These are phyloP conservation scores for Hirsutella minnesotensis DNA, from an alignment of 2,329 filamentous ascomycete species.

Conservation along the genomic window DNA sequence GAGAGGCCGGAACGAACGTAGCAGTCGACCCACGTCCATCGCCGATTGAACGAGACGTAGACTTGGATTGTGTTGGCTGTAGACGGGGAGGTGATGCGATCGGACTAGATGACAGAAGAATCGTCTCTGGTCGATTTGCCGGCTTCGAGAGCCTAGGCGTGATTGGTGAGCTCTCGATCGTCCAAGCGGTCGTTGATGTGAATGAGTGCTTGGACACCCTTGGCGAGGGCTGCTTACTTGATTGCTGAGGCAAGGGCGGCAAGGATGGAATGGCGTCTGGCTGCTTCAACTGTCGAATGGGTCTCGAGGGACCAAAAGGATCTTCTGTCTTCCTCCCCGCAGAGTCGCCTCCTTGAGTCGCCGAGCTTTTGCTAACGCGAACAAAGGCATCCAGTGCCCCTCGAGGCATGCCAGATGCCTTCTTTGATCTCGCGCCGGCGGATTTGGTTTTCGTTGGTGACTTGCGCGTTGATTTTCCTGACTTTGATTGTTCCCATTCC, in stretches of 20 bases:
- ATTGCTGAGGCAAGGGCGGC: background rate
- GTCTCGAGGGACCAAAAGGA: background rate
- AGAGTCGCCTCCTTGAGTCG: constrained; percentile 1
- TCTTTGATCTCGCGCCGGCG: constrained; percentile 7
- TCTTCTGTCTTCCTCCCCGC: constrained; percentile 3
- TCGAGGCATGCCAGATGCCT: constrained; percentile 9
- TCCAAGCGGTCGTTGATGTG: constrained; percentile 20
- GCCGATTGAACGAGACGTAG: too few species aligned
- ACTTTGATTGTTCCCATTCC: constrained; percentile 15
- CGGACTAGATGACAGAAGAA: constrained; percentile 34
- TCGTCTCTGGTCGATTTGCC: constrained; percentile 20
- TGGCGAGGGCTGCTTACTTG: constrained; percentile 24
- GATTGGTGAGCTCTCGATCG: constrained; percentile 29
- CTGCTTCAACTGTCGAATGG: constrained; percentile 6
- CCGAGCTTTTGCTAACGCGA: constrained; percentile 23
- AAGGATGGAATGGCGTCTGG: background rate
- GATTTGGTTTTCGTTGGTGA: constrained; percentile 13
- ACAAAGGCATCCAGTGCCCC: constrained; percentile 29
- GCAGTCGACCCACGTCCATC: too few species aligned
- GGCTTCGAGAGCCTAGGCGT: constrained; percentile 23
- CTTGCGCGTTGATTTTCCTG: constrained; percentile 11
- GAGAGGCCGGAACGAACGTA: too few species aligned
- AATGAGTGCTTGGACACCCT: constrained; percentile 11
- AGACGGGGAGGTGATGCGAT: constrained; percentile 17
- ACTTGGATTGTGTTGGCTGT: constrained; percentile 1